Evolutionary conservation across 1,139 yeast species (phyloP).

Genomic region (Geotrichum reessii): DNA sequence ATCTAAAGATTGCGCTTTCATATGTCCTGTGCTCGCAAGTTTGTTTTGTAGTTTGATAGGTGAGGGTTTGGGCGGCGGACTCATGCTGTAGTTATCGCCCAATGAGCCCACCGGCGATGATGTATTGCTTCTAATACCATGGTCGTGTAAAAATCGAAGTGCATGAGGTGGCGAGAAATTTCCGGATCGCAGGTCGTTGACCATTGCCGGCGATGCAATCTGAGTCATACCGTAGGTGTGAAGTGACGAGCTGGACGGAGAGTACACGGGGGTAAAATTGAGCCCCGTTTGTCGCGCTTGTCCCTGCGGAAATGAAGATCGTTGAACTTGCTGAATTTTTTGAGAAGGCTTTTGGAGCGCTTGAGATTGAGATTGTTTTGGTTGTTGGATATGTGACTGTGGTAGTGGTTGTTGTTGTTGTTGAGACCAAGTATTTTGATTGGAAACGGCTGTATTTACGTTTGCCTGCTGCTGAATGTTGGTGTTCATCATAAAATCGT

Average conservation of each 20-base stretch:
- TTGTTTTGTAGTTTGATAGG: conserved; percentile 2
- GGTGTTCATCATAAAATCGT: conserved; percentile 26
- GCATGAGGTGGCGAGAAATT: conserved; percentile 18
- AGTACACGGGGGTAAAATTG: neutral
- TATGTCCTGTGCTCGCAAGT: neutral
- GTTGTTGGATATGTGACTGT: neutral
- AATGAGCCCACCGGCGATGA: conserved; percentile 30
- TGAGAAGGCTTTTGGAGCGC: neutral
- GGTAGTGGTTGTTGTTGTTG: conserved; percentile 6
- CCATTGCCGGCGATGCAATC: conserved; percentile 8
- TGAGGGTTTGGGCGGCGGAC: conserved; percentile 8
- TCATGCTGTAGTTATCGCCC: conserved; percentile 14
- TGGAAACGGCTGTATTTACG: neutral
- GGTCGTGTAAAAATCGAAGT: conserved; percentile 15
- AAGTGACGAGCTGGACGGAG: conserved; percentile 6
- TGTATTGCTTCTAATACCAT: conserved; percentile 16
- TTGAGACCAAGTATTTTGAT: conserved; percentile 18
- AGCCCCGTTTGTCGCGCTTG: neutral
- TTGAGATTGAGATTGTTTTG: conserved; percentile 9
- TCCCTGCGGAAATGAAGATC: neutral
- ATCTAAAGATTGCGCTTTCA: conserved; percentile 14
- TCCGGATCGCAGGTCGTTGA: conserved; percentile 16
- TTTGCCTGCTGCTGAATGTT: conserved; percentile 2
- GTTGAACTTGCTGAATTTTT: neutral
- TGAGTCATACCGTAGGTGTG: conserved; percentile 18